Evolutionary conservation across 148 eudicot species (phyloP).

Genomic region (Camellia lanceoleosa): DNA sequence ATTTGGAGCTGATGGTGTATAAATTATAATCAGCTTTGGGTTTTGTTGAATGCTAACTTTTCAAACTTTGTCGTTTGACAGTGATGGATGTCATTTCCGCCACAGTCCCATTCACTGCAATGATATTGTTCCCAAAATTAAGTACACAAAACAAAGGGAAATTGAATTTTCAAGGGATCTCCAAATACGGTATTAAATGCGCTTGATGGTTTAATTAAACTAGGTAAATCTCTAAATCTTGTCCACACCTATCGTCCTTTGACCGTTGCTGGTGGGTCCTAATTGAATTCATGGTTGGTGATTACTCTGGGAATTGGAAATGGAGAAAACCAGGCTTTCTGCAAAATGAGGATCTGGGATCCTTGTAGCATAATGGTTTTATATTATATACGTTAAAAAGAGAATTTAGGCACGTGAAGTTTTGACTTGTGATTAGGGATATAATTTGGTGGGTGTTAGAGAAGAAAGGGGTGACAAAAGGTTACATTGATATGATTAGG

Average conservation of each 20-base stretch:
- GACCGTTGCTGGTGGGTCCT: background rate
- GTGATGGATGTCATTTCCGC: background rate
- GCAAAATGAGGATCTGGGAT: background rate
- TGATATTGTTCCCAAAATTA: background rate
- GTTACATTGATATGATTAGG: too few species aligned
- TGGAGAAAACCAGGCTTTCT: background rate
- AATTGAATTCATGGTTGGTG: background rate
- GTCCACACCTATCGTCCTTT: background rate
- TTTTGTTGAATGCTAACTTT: background rate
- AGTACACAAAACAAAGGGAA: background rate
- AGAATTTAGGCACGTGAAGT: too few species aligned
- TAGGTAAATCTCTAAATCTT: background rate
- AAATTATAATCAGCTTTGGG: background rate
- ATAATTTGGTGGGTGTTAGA: too few species aligned
- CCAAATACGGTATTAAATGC: background rate
- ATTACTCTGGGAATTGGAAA: background rate
- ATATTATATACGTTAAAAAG: background rate
- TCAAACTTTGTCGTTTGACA: background rate
- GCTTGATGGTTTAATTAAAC: background rate
- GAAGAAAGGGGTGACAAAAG: too few species aligned
- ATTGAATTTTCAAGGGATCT: background rate
- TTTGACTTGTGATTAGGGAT: too few species aligned
- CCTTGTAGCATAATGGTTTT: background rate
- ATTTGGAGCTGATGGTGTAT: background rate
- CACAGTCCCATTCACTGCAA: too few species aligned